phyloP scores from a whole-genome alignment of 352 stramenopile genomes.

The Aphanomyces invadans region DNA sequence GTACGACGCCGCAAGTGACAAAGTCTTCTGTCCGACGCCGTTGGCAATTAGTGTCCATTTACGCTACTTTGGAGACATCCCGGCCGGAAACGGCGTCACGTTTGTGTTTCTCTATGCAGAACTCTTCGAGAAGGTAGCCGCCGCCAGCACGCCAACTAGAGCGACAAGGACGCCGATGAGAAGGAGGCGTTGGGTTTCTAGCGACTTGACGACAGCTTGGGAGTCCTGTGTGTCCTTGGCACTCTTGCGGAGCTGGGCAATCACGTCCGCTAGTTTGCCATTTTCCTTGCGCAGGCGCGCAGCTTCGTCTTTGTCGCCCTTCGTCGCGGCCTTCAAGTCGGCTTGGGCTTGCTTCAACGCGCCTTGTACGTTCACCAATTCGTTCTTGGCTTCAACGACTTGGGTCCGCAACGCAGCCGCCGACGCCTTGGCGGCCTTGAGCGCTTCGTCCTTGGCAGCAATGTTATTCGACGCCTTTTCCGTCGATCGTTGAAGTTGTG shows the following conservation, averaged over 20 bases:
- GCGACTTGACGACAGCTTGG: background rate
- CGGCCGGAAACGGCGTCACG: no score
- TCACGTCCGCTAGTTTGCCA: constrained; percentile 17
- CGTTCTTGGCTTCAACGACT: constrained; percentile 1
- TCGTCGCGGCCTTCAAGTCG: background rate
- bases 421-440: constrained; percentile 14
- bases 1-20: no score
- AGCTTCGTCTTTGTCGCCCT: constrained; percentile 17
- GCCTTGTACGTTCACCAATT: background rate
- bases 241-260: constrained; percentile 19
- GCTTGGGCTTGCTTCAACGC: constrained; percentile 10
- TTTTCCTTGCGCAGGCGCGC: constrained; percentile 23
- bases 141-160: background rate
- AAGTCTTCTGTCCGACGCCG: no score
- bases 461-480: background rate
- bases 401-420: constrained; percentile 5
- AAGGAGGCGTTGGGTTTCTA: constrained; percentile 7
- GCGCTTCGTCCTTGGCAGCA: constrained; percentile 14
- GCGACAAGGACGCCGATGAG: constrained; percentile 11
- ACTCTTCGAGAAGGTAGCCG: background rate
- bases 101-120: no score
- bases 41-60: no score
- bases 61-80: no score
- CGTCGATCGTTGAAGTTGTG: background rate
- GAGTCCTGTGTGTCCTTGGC: background rate